A percentile compares a stretch with the other conserved stretches of the same genome.
Evolutionary conservation across 169 alveolate species (phyloP).

Genomic region (Plasmodium reichenowi): DNA sequence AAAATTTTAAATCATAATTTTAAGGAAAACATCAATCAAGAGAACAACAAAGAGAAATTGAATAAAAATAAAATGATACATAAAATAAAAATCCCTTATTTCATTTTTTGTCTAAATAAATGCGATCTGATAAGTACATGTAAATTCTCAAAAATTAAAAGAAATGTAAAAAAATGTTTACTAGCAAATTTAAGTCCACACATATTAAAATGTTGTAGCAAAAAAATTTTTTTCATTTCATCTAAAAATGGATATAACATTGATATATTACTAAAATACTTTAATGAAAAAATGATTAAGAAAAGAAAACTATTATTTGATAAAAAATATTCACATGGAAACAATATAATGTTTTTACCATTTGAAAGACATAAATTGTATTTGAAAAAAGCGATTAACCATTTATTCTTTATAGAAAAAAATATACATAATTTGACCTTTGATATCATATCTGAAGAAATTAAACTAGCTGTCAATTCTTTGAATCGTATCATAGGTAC

Average conservation of each 20-base stretch:
- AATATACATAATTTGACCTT: slow-evolving; percentile 1
- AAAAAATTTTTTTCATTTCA: slow-evolving; percentile 28
- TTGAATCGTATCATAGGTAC: slow-evolving; percentile 28
- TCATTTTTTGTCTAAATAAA: slow-evolving; percentile 35
- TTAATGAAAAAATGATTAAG: slow-evolving; percentile 7
- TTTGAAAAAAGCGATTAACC: slow-evolving; percentile 24
- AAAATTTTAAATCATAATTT: slow-evolving; percentile 3
- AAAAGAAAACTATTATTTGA: background rate
- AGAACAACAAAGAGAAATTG: background rate
- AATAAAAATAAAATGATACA: background rate
- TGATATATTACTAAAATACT: slow-evolving; percentile 4
- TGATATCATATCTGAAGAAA: slow-evolving; percentile 53
- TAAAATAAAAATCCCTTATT: slow-evolving; percentile 1
- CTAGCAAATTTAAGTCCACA: background rate
- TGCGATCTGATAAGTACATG: slow-evolving; percentile 13
- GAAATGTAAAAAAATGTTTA: background rate
- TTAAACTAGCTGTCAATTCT: slow-evolving; percentile 22
- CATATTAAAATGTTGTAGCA: slow-evolving; percentile 1
- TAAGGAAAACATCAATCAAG: background rate
- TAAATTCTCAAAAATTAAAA: background rate
- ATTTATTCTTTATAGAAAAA: slow-evolving; percentile 20
- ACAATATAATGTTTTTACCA: slow-evolving; percentile 13
- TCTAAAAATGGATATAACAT: slow-evolving; percentile 46
- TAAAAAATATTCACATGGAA: background rate
- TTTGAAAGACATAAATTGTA: slow-evolving; percentile 54